These are phyloP conservation scores for Phytophthora sp. DNA, from an alignment of 352 stramenopile species.

Conservation along the genomic window DNA sequence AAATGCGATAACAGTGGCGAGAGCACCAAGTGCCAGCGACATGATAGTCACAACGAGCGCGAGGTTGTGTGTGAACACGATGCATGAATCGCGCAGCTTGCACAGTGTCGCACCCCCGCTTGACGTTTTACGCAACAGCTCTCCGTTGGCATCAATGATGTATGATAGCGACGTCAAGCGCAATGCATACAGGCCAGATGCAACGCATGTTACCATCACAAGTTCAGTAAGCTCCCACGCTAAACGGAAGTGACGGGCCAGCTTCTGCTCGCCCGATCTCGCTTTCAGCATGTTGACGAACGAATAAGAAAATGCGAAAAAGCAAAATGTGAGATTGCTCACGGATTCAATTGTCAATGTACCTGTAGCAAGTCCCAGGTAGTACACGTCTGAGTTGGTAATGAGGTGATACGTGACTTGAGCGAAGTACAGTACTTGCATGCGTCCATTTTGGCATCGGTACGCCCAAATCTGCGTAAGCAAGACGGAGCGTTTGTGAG, in stretches of 20 bases:
- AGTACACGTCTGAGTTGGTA: conserved; percentile 13
- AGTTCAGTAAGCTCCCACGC: conserved; percentile 1
- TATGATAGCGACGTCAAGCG: background rate
- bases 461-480: too few relatives aligned
- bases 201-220: background rate
- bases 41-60: background rate
- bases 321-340: conserved; percentile 10
- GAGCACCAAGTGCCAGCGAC: background rate
- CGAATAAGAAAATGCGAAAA: conserved; percentile 13
- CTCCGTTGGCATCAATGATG: conserved; percentile 11
- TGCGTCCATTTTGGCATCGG: too few relatives aligned
- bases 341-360: conserved; percentile 2
- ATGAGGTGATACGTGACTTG: conserved; percentile 16
- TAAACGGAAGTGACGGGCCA: conserved; percentile 1
- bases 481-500: too few relatives aligned
- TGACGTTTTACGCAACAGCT: conserved; percentile 8
- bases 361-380: conserved; percentile 6
- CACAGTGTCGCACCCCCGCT: background rate
- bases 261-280: conserved; percentile 6
- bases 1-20: background rate
- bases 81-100: conserved; percentile 8
- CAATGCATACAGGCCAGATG: background rate
- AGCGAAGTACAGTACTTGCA: too few relatives aligned
- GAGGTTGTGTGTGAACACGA: conserved; percentile 5
- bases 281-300: conserved; percentile 14